Evolutionary conservation across 495 filamentous ascomycete species (phyloP), one percentile per base, ranked within the genome.

Genomic region (Penicillium taxi): DNA sequence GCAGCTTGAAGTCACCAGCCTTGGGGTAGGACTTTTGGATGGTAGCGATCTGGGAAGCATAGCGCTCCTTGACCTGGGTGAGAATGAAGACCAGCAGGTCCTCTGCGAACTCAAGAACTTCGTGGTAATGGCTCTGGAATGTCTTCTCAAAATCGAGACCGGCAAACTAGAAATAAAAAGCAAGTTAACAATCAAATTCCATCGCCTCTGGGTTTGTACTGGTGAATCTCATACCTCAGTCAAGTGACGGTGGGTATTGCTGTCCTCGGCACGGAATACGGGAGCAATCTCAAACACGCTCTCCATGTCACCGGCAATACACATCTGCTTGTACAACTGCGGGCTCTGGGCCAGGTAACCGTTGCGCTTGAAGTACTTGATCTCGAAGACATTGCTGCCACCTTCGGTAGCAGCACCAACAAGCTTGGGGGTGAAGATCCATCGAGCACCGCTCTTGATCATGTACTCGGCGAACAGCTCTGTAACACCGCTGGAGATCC

Each of bases 81-180:
- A 98, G 90, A 50, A 98, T 94, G 62, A 83, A 74, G 42, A 95
- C 75, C 50, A 98, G 78, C 11, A 93, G 82, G 41, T 80, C 66
- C 57, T 96, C 91, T 15, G 94, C 75, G 47, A 84, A 79, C 15
- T 78, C 61, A 16, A 86, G 62, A 24, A 93, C 87, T 58, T 98
- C 91, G 56, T 84, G 77, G 66, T 96, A 96, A 62, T 87, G 74
- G 37, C 84, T 66, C 36, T 82, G 74, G 59, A 96, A 94, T 23
- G 87, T 87, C 84, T 94, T 96, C 57, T 96, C 91, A 52, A 96
- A 68, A 84, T 98, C 91, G 41, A 98, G 83, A 59, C 91, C 91
- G 27, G 85, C 86, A 64, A 94, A 98, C 70, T 73, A 46, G 7
- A 22, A n/a, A n/a, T n/a, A n/a, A n/a, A 29, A 28, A 26, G 11